A percentile compares a stretch with the other conserved stretches of the same genome.
phyloP scores from a whole-genome alignment of 139 green algal species.

The Asterochloris sp. region DNA sequence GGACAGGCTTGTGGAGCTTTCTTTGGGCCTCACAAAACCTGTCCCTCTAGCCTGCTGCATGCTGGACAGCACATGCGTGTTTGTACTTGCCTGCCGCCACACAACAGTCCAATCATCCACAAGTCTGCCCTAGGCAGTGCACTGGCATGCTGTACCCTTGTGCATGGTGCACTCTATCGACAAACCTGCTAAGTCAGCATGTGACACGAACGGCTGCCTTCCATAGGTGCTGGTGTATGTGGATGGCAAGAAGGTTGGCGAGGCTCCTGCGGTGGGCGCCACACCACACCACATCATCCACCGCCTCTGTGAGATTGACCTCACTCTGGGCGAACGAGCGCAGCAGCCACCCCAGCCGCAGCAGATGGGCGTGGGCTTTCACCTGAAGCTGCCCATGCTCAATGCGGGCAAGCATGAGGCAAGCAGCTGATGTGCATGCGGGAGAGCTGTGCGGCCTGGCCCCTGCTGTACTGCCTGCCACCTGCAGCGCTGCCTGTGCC shows the following conservation, averaged over 20 bases:
- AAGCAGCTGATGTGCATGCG: neutral
- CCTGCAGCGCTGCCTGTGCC: no score
- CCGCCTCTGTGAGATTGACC: conserved; percentile 34
- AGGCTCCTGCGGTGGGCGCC: conserved; percentile 10
- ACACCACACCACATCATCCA: conserved; percentile 29
- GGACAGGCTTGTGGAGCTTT: no score
- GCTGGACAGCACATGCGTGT: no score
- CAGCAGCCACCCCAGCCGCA: conserved; percentile 14
- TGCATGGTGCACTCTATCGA: no score
- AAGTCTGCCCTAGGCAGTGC: no score
- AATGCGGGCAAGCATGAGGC: conserved; percentile 36
- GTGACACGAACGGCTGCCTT: neutral
- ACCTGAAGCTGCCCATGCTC: conserved; percentile 38
- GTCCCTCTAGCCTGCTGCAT: no score
- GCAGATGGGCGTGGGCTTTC: conserved; percentile 34
- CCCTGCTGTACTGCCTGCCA: no score
- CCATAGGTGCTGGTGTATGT: conserved; percentile 41
- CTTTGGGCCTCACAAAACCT: no score
- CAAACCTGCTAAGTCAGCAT: no score
- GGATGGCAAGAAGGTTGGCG: conserved; percentile 35
- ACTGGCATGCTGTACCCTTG: neutral
- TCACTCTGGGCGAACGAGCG: conserved; percentile 6
- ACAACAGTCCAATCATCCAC: no score
- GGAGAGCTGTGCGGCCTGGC: no score
- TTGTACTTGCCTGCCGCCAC: no score